These are phyloP conservation scores for Pseudoperonospora humuli DNA, from an alignment of 352 stramenopile genomes.

Conservation along the genomic window DNA sequence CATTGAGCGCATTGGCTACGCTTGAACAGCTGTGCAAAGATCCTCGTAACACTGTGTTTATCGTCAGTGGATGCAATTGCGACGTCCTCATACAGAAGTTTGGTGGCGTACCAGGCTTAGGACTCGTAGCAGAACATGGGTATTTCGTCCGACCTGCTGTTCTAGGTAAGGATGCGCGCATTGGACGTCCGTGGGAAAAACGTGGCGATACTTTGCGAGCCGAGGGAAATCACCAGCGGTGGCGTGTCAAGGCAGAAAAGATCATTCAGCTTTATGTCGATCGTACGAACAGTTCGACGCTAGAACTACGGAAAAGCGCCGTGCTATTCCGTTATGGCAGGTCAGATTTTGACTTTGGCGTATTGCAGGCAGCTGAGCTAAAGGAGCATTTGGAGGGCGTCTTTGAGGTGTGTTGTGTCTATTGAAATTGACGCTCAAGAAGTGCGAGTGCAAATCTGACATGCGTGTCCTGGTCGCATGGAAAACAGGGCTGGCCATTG, in stretches of 20 bases:
- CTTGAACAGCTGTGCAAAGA: constrained; percentile 92
- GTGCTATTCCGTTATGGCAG: constrained; percentile 98
- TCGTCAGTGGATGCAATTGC: constrained; percentile 95
- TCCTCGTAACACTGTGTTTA: constrained; percentile 95
- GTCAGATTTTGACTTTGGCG: constrained; percentile 97
- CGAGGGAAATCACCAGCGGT: constrained; percentile 63
- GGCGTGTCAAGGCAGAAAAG: constrained; percentile 91
- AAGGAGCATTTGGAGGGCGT: constrained; percentile 95
- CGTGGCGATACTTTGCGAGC: constrained; percentile 53
- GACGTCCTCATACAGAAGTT: constrained; percentile 94
- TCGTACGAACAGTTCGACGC: constrained; percentile 96
- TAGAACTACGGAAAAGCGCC: constrained; percentile 96
- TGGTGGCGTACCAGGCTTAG: constrained; percentile 91
- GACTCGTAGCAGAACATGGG: constrained; percentile 96
- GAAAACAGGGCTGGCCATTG: constrained; percentile 52
- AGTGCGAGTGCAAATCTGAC: not conserved
- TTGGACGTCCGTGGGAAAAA: constrained; percentile 63
- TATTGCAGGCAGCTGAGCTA: constrained; percentile 94
- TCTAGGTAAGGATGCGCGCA: constrained; percentile 57
- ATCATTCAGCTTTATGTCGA: constrained; percentile 98
- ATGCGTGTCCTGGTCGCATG: not conserved
- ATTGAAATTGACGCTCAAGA: not conserved
- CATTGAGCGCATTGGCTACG: constrained; percentile 56
- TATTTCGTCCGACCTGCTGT: constrained; percentile 89
- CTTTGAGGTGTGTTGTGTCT: constrained; percentile 52